These are phyloP conservation scores for Phytopythium oedochilum DNA, from an alignment of 352 stramenopile species.

Conservation along the genomic window DNA sequence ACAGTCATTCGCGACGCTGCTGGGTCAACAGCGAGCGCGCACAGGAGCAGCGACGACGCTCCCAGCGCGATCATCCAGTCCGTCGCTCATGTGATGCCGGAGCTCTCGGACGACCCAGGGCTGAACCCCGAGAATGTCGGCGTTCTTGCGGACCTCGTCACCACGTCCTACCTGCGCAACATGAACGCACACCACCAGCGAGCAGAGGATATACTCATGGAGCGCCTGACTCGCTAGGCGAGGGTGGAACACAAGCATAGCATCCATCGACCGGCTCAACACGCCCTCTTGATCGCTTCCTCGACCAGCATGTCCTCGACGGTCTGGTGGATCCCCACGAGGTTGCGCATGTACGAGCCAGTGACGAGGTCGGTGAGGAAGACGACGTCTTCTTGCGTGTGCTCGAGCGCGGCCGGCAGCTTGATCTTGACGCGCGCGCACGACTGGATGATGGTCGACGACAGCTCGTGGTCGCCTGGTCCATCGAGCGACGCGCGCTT, in stretches of 20 bases:
- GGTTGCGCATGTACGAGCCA: conserved; percentile 18
- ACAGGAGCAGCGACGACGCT: too few species aligned
- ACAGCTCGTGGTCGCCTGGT: background rate
- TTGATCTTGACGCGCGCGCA: conserved; percentile 21
- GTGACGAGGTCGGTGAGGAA: conserved; percentile 21
- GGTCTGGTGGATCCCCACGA: conserved; percentile 22
- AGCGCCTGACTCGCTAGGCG: background rate
- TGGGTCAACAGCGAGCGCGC: background rate
- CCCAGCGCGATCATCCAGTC: conserved; percentile 1
- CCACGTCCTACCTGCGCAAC: conserved; percentile 8
- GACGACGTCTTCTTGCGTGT: conserved; percentile 19
- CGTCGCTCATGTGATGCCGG: background rate
- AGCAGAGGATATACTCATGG: conserved; percentile 5
- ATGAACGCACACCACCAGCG: conserved; percentile 8
- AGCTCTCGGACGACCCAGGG: background rate
- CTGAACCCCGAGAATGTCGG: background rate
- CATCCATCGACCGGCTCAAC: background rate
- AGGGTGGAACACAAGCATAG: too few species aligned
- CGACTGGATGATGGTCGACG: conserved; percentile 19
- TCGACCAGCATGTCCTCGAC: conserved; percentile 23
- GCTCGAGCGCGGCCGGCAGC: conserved; percentile 12
- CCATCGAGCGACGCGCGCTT: background rate
- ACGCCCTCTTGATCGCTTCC: conserved; percentile 7
- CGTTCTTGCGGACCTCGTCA: conserved; percentile 8
- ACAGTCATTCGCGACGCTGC: conserved; percentile 10